A percentile compares a stretch with the other conserved stretches of the same genome.
phyloP scores from a whole-genome alignment of 345 rosid species.

The Populus davidiana region DNA sequence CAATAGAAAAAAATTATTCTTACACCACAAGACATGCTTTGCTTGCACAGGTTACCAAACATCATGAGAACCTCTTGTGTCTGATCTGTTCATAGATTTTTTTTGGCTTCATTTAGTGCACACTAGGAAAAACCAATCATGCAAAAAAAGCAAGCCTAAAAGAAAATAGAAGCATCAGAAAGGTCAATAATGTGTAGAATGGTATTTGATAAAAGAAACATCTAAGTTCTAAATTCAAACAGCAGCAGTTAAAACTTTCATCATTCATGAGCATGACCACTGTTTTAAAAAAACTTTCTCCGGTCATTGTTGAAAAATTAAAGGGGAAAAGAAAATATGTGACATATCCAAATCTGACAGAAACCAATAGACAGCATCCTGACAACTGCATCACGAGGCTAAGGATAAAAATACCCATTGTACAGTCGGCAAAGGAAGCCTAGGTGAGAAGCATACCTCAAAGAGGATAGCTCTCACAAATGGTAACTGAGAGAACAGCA shows the following conservation, averaged over 20 bases:
- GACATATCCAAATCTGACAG: slow-evolving; percentile 3
- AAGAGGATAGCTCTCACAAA: slow-evolving; percentile 54
- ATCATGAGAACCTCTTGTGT: background rate
- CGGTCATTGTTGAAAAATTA: background rate
- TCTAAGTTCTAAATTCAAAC: background rate
- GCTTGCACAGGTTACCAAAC: background rate
- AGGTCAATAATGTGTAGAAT: background rate
- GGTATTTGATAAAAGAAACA: background rate
- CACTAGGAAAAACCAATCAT: background rate
- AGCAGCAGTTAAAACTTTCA: background rate
- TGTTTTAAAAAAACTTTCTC: background rate
- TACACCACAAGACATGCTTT: background rate
- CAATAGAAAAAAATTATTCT: background rate
- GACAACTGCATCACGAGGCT: slow-evolving; percentile 5
- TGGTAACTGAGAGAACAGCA: slow-evolving; percentile 37
- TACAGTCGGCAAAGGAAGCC: slow-evolving; percentile 38
- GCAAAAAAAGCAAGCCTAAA: background rate
- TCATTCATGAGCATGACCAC: background rate
- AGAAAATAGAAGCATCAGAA: background rate
- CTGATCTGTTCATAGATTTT: background rate
- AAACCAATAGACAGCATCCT: slow-evolving; percentile 10
- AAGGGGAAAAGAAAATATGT: background rate
- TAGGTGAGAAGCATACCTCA: slow-evolving; percentile 55
- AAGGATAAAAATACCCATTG: slow-evolving; percentile 25
- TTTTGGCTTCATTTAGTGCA: background rate